These are phyloP conservation scores for Avicennia marina DNA, from an alignment of 257 asterid genomes.

Conservation along the genomic window DNA sequence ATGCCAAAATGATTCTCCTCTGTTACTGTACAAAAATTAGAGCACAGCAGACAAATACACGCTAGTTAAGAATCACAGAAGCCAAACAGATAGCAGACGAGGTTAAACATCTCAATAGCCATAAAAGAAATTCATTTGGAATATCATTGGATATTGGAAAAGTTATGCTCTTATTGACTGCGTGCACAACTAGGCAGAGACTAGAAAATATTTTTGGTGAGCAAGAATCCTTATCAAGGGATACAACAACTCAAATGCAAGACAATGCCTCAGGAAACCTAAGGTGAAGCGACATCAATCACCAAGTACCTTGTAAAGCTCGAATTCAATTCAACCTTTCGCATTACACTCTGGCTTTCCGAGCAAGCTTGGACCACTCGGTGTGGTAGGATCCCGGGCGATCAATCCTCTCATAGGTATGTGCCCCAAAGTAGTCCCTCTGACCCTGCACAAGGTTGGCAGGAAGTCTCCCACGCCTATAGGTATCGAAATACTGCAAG, in stretches of 20 bases:
- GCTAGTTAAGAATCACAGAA: neutral
- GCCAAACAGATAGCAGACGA: no score
- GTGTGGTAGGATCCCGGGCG: conserved; percentile 67
- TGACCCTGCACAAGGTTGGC: conserved; percentile 98
- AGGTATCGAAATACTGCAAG: conserved; percentile 86
- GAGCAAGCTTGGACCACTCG: conserved; percentile 94
- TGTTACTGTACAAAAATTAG: neutral
- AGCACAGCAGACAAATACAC: neutral
- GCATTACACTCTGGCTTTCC: conserved; percentile 36
- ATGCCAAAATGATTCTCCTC: neutral
- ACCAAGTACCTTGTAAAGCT: conserved; percentile 23
- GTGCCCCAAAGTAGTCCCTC: conserved; percentile 89
- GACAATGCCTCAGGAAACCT: conserved; percentile 23
- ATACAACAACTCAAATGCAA: conserved; percentile 34
- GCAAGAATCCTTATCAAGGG: conserved; percentile 32
- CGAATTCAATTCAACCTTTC: conserved; percentile 8
- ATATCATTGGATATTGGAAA: no score
- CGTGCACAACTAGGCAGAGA: conserved; percentile 33
- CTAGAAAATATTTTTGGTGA: conserved; percentile 29
- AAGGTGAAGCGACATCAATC: conserved; percentile 22
- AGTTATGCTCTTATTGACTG: conserved; percentile 49
- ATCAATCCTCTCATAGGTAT: conserved; percentile 85
- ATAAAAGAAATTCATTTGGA: no score
- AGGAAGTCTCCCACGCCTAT: conserved; percentile 76
- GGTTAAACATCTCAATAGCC: no score